A percentile compares a stretch with the other conserved stretches of the same genome.
phyloP scores from a whole-genome alignment of 768 basidiomycete species.

The Lyophyllum semitale region DNA sequence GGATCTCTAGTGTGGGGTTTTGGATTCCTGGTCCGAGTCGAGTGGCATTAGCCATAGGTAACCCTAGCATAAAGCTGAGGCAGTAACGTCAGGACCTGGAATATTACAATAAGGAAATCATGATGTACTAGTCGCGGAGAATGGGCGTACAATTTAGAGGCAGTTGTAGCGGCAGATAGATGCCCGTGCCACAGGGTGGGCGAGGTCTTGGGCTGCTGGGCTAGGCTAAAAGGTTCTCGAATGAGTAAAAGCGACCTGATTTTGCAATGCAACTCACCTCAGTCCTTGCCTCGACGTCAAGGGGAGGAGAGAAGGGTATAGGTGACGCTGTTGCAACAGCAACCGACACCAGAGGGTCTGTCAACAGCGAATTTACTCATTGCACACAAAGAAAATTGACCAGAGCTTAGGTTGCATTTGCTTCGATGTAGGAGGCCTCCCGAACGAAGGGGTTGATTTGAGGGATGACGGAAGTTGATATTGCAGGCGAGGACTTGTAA shows the following conservation, averaged over 20 bases:
- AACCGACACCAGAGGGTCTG: constrained; percentile 9
- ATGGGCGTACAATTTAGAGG: constrained; percentile 4
- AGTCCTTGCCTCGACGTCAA: constrained; percentile 18
- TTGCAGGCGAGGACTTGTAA: not conserved
- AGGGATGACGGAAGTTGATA: not conserved
- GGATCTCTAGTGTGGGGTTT: too few relatives aligned
- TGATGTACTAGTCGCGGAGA: not conserved
- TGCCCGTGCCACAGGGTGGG: not conserved
- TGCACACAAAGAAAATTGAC: constrained; percentile 13
- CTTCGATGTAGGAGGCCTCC: not conserved
- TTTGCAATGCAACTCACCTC: not conserved
- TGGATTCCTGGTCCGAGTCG: too few relatives aligned
- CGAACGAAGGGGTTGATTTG: not conserved
- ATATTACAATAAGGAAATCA: not conserved
- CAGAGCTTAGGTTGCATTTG: constrained; percentile 14
- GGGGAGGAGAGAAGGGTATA: constrained; percentile 15
- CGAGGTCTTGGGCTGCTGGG: not conserved
- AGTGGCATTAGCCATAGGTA: too few relatives aligned
- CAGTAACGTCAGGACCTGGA: not conserved
- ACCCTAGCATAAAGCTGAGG: not conserved
- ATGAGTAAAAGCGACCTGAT: not conserved
- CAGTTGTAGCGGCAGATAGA: constrained; percentile 12
- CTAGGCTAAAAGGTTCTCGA: not conserved
- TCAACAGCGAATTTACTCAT: constrained; percentile 11
- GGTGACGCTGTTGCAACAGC: constrained; percentile 13